These are phyloP conservation scores for Globisporangium emineosum DNA, from an alignment of 352 stramenopile genomes.

Conservation along the genomic window DNA sequence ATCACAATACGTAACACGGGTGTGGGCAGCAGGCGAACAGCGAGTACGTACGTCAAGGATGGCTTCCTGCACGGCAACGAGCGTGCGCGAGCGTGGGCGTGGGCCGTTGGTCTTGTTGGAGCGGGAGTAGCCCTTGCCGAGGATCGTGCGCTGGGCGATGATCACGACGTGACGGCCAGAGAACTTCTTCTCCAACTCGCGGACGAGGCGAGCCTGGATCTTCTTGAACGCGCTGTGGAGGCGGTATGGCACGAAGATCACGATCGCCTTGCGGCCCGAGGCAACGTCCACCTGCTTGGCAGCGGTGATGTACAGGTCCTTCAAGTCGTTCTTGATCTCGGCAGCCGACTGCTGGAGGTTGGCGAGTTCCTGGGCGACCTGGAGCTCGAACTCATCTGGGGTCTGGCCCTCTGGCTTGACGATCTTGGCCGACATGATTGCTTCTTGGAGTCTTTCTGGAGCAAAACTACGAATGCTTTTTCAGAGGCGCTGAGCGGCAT, in stretches of 20 bases:
- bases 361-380: slow-evolving; percentile 84
- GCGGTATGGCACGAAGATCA: slow-evolving; percentile 99
- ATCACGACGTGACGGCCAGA: slow-evolving; percentile 98
- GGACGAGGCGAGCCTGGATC: slow-evolving; percentile 97
- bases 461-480: slow-evolving; percentile 43
- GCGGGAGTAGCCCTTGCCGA: slow-evolving; percentile 96
- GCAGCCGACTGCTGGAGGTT: slow-evolving; percentile 92
- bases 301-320: slow-evolving; percentile 98
- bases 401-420: slow-evolving; percentile 84
- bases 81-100: slow-evolving; percentile 95
- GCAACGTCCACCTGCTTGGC: slow-evolving; percentile 98
- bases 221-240: slow-evolving; percentile 98
- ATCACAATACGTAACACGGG: slow-evolving; percentile 69
- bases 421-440: slow-evolving; percentile 80
- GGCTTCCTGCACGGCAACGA: slow-evolving; percentile 98
- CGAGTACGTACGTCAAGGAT: slow-evolving; percentile 95
- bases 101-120: slow-evolving; percentile 94
- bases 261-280: slow-evolving; percentile 95
- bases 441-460: slow-evolving; percentile 36
- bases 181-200: slow-evolving; percentile 99
- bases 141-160: slow-evolving; percentile 98
- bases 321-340: slow-evolving; percentile 98
- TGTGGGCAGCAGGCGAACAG: slow-evolving; percentile 5
- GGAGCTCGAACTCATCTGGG: slow-evolving; percentile 86
- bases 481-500: neutral